Evolutionary conservation across 1,284 basidiomycete species (phyloP).

Genomic region (Sanghuangporus sanghuang): DNA sequence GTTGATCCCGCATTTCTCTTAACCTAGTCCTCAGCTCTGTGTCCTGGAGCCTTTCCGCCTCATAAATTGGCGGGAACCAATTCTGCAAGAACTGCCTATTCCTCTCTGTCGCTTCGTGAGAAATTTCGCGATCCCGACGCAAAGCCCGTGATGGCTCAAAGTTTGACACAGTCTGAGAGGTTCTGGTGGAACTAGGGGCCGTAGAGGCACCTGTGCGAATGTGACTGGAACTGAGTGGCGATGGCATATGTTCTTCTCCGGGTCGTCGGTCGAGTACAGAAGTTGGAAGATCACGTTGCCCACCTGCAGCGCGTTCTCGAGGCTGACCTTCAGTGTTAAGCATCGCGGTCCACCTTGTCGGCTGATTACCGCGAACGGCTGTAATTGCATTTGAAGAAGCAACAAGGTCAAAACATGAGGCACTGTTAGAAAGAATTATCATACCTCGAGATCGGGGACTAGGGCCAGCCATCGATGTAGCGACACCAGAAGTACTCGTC

Average conservation of each 20-base stretch:
- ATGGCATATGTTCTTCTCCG: neutral
- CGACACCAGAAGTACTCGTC: neutral
- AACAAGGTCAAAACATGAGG: neutral
- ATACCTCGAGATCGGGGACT: constrained; percentile 2
- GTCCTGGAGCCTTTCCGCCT: neutral
- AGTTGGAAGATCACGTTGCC: neutral
- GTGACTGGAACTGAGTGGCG: neutral
- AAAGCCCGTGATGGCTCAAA: neutral
- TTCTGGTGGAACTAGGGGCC: neutral
- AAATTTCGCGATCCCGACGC: neutral
- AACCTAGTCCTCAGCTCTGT: neutral
- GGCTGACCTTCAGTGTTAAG: neutral
- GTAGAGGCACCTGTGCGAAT: neutral
- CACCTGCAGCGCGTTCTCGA: neutral
- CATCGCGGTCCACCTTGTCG: neutral
- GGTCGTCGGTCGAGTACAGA: neutral
- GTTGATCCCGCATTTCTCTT: constrained; percentile 2
- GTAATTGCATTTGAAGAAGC: neutral
- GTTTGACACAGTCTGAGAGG: neutral
- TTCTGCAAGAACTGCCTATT: neutral
- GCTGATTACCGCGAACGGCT: neutral
- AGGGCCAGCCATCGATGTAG: neutral
- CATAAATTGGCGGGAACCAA: neutral
- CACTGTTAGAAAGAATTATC: neutral
- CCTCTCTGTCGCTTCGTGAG: neutral